Base-by-base conservation (phyloP, 768 basidiomycete genomes). In the Xerocomellus amylosporus region DNA sequence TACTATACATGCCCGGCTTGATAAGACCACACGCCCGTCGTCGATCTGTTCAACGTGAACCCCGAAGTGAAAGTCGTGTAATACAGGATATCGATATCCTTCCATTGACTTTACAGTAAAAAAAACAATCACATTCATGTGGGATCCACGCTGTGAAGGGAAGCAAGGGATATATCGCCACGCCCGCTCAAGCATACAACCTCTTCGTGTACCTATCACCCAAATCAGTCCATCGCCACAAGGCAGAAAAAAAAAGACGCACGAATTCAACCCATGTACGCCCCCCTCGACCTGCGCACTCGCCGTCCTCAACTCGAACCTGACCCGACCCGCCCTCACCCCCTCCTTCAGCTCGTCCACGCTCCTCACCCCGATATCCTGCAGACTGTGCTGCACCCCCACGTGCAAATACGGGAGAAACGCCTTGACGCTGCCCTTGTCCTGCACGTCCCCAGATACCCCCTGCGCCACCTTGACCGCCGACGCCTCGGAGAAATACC, bases 401-500 rank as follows among this genome's bases (percentile, higher is more conserved):
- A 81, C 79, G 52, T 88, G 74, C 34, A 93, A 74, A 67, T 92
- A 94, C 2, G 95, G 96, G 48, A 98, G 67, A 73, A 98, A 98
- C 49, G 89, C 88, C 75, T 85, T 87, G 61, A 98, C 85, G 56
- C 90, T 92, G 7, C 97, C 97, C 78, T 97, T 98, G 73, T 99
- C 96, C 72, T 92, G 90, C 12, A 98, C 96, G 64, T 98, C 93
- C 13, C 96, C 96, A 13, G 90, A 90, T 9, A 99, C 96, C 56
- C 93, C 93, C 71, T 95, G 92, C 2, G 95, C 96, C 37, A 99
- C 97, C 77, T 98, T 97, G 71, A 99, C 87, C 5, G 87, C 80
- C 46, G 92, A 93, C 53, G 59, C 62, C 78, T 49, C 70, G 72
- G 59, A 75, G 62, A 63, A 73, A 65, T 68, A 99, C 24, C 96